phyloP scores from a whole-genome alignment of 805 yeast genomes.

The Yarrowia hollandica region DNA sequence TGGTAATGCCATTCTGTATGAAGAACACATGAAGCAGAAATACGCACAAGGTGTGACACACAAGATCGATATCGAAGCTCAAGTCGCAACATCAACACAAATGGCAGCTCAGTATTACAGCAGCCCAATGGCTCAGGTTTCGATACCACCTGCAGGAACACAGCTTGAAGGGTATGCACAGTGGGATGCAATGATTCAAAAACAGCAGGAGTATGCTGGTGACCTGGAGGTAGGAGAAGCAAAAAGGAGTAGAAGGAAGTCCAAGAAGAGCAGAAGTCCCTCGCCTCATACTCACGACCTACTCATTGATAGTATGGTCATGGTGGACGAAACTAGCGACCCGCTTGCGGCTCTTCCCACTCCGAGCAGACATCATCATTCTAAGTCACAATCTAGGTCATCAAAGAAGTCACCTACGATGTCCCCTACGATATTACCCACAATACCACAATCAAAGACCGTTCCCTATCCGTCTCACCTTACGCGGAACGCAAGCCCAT shows the following conservation, averaged over 20 bases:
- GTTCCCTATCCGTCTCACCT: constrained; percentile 1
- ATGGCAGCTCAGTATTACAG: not conserved
- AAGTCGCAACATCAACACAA: not conserved
- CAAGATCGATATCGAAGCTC: not conserved
- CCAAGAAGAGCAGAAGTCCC: not conserved
- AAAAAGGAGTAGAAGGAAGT: not conserved
- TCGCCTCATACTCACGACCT: not conserved
- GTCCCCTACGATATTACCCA: not conserved
- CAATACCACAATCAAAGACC: constrained; percentile 9
- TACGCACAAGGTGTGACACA: not conserved
- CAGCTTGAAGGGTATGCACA: not conserved
- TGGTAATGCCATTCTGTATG: not conserved
- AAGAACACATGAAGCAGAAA: not conserved
- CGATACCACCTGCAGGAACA: not conserved
- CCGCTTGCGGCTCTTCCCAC: not conserved
- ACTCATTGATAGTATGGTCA: not conserved
- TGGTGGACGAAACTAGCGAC: not conserved
- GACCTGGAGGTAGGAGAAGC: not conserved
- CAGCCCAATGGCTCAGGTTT: not conserved
- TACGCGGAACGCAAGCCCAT: not conserved
- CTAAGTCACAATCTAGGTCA: not conserved
- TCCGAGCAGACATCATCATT: not conserved
- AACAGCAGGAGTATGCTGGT: not conserved
- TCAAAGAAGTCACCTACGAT: not conserved
- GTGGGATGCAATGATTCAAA: not conserved